Evolutionary conservation across 2,329 filamentous ascomycete genomes (phyloP).

Genomic region (Rutstroemia sp.): DNA sequence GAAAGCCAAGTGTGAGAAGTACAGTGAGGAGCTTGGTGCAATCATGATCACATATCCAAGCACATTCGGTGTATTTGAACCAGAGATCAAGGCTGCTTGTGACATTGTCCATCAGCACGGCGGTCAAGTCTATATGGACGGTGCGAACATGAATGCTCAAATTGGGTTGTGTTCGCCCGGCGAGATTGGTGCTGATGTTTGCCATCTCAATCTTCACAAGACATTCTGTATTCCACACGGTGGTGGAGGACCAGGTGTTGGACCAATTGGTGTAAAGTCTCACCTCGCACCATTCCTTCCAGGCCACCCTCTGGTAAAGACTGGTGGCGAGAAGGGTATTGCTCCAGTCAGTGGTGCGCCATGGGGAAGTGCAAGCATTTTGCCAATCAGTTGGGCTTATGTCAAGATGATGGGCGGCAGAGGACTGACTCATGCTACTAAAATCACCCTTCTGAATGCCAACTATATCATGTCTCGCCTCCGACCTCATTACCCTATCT

Average conservation of each 20-base stretch:
- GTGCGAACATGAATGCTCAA: conserved; percentile 97
- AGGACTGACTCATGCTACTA: conserved; percentile 82
- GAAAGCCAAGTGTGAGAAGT: conserved; percentile 79
- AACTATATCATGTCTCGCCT: conserved; percentile 93
- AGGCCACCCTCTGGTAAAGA: conserved; percentile 51
- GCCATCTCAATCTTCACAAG: conserved; percentile 96
- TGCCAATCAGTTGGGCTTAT: conserved; percentile 92
- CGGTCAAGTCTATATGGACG: conserved; percentile 97
- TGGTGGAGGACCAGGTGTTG: conserved; percentile 87
- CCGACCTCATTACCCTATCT: conserved; percentile 75
- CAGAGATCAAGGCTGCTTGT: conserved; percentile 77
- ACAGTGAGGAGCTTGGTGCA: conserved; percentile 76
- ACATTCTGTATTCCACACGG: conserved; percentile 98
- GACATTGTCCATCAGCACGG: conserved; percentile 79
- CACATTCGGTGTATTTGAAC: conserved; percentile 93
- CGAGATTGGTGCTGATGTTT: conserved; percentile 92
- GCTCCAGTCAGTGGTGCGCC: conserved; percentile 73
- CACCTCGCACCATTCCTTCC: conserved; percentile 74
- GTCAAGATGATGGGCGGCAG: conserved; percentile 85
- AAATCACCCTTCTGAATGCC: conserved; percentile 88
- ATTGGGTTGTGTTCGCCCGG: conserved; percentile 92
- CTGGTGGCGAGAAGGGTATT: conserved; percentile 49
- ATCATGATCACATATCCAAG: conserved; percentile 98
- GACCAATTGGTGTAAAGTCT: conserved; percentile 83
- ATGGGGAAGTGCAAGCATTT: conserved; percentile 83